phyloP scores from a whole-genome alignment of 108 stramenopile species.

The Cyclostephanos invisitatus region DNA sequence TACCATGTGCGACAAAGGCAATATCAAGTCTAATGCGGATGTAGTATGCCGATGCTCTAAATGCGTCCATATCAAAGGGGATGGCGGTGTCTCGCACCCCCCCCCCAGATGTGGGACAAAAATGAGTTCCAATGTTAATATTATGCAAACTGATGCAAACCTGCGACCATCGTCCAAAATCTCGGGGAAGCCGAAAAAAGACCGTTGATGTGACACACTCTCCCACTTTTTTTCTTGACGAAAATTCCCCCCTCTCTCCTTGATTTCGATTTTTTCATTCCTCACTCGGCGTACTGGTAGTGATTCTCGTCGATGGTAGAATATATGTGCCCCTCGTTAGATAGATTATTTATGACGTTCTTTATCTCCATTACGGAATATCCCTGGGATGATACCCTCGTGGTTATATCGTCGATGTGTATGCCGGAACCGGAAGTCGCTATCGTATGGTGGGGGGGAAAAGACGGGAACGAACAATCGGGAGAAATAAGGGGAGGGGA shows the following conservation, averaged over 20 bases:
- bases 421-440: conserved; percentile 41
- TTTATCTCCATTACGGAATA: conserved; percentile 58
- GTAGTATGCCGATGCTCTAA: too few relatives aligned
- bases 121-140: neutral
- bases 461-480: too few relatives aligned
- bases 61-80: too few relatives aligned
- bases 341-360: conserved; percentile 51
- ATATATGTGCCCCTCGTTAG: conserved; percentile 79
- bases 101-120: too few relatives aligned
- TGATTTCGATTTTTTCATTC: neutral
- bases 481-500: neutral
- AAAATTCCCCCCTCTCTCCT: too few relatives aligned
- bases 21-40: too few relatives aligned
- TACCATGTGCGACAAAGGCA: neutral
- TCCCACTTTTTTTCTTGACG: too few relatives aligned
- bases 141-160: conserved; percentile 6
- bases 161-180: neutral
- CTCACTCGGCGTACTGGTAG: conserved; percentile 49
- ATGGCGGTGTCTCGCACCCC: neutral
- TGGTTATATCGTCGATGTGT: conserved; percentile 39
- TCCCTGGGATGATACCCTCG: conserved; percentile 12
- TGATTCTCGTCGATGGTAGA: conserved; percentile 79
- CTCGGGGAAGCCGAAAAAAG: too few relatives aligned
- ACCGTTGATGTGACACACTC: too few relatives aligned
- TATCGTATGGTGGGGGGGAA: neutral